Conservation (phyloP, 192 early-diverging fungal genomes). For the Linnemannia elongata region DNA sequence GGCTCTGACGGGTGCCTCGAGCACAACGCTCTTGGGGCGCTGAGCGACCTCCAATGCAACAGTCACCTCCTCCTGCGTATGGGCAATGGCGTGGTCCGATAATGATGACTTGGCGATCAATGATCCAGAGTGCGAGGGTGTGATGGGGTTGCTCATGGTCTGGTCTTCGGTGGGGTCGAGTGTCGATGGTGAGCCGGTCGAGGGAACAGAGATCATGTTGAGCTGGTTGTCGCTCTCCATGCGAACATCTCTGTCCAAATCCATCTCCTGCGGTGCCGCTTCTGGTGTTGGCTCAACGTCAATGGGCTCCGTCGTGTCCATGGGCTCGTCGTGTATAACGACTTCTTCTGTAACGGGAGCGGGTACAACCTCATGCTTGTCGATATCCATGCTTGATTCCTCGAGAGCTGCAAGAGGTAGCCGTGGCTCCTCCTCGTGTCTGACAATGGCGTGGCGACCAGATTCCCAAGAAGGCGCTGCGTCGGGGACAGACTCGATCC, state of each 20-base stretch:
- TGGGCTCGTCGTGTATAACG: constrained; percentile 18
- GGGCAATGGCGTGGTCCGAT: constrained; percentile 11
- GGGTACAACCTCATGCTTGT: constrained; percentile 16
- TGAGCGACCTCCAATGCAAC: constrained; percentile 13
- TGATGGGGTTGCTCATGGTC: constrained; percentile 16
- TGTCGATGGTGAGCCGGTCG: constrained; percentile 43
- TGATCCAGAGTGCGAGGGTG: constrained; percentile 31
- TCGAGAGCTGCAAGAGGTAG: constrained; percentile 5
- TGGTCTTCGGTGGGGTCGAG: constrained; percentile 21
- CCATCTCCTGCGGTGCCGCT: background rate
- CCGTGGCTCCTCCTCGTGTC: constrained; percentile 15
- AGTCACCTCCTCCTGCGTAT: constrained; percentile 20
- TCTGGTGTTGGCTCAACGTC: constrained; percentile 28
- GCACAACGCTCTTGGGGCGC: constrained; percentile 27
- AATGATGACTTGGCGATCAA: constrained; percentile 28
- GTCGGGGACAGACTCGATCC: constrained; percentile 46
- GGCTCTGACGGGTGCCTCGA: constrained; percentile 5
- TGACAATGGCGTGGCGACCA: constrained; percentile 6
- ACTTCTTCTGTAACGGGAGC: background rate
- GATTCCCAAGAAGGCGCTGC: constrained; percentile 46
- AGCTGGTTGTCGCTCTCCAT: constrained; percentile 45
- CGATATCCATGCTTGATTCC: constrained; percentile 49
- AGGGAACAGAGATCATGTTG: constrained; percentile 35
- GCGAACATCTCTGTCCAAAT: constrained; percentile 22
- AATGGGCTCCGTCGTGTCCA: constrained; percentile 29